Conservation (phyloP, 2,329 filamentous ascomycete genomes). For the Penicillium frequentans region DNA sequence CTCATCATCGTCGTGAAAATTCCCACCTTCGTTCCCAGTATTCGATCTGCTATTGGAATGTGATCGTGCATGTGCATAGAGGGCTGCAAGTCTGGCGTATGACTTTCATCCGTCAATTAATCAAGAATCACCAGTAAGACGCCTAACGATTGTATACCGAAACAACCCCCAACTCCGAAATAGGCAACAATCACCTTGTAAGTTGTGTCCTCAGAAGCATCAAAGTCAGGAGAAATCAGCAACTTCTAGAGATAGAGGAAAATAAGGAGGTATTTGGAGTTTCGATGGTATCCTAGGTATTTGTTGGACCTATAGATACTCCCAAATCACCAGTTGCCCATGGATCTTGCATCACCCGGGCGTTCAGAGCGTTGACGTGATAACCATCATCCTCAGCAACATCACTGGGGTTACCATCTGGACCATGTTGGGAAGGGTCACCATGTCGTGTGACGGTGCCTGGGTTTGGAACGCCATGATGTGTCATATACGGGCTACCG, state of each 20-base stretch:
- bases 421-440: slow-evolving; percentile 19
- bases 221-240: not conserved
- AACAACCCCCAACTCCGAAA: not conserved
- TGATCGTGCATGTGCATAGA: not conserved
- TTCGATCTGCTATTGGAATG: not conserved
- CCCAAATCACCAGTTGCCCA: slow-evolving; percentile 29
- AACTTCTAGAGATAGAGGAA: not conserved
- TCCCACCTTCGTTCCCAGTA: not conserved
- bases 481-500: slow-evolving; percentile 28
- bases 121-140: not conserved
- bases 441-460: slow-evolving; percentile 16
- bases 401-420: slow-evolving; percentile 13
- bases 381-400: slow-evolving; percentile 25
- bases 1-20: slow-evolving; percentile 12
- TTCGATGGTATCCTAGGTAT: slow-evolving; percentile 9
- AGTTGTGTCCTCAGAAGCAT: not conserved
- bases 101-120: not conserved
- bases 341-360: slow-evolving; percentile 28
- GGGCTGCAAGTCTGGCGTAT: not conserved
- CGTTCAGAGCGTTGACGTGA: slow-evolving; percentile 22
- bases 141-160: not conserved
- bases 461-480: slow-evolving; percentile 22
- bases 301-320: slow-evolving; percentile 27
- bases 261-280: not conserved
- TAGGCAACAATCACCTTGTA: not conserved